phyloP scores from a whole-genome alignment of 441 rosid species.

The Francoa sonchifolia region DNA sequence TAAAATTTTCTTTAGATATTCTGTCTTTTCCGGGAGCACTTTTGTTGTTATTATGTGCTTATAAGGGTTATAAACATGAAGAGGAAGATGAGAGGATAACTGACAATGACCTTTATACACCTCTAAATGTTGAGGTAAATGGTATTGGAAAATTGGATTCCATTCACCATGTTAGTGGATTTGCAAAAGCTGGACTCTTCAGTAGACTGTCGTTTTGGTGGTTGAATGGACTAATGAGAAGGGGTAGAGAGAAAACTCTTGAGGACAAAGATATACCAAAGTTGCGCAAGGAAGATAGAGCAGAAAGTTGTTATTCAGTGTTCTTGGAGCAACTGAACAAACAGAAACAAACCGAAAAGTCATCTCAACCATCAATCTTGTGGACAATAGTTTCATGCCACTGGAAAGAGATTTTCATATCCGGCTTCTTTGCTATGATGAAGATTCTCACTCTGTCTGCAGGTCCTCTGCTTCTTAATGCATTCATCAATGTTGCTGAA shows the following conservation, averaged over 20 bases:
- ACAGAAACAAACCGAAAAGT: constrained; percentile 32
- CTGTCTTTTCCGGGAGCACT: constrained; percentile 52
- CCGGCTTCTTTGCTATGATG: constrained; percentile 78
- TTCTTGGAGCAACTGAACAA: constrained; percentile 46
- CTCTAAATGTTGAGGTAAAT: constrained; percentile 33
- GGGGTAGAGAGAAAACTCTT: constrained; percentile 54
- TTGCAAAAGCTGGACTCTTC: constrained; percentile 57
- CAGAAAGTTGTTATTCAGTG: constrained; percentile 53
- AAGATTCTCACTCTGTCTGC: constrained; percentile 63
- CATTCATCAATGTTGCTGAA: constrained; percentile 80
- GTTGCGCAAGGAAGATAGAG: constrained; percentile 40
- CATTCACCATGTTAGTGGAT: constrained; percentile 23
- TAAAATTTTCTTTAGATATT: constrained; percentile 34
- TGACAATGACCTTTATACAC: constrained; percentile 37
- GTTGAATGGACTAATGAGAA: constrained; percentile 71
- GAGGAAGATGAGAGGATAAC: constrained; percentile 14
- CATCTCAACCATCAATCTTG: constrained; percentile 43
- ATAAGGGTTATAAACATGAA: constrained; percentile 20
- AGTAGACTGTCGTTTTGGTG: constrained; percentile 75
- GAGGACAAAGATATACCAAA: constrained; percentile 62
- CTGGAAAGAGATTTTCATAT: constrained; percentile 50
- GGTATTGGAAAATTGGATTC: constrained; percentile 16
- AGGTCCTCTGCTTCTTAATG: constrained; percentile 78
- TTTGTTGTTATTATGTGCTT: constrained; percentile 46
- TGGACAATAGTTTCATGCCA: constrained; percentile 51